Conservation (phyloP, 371 early-diverging fungal genomes). For the Mucor ambiguus region DNA sequence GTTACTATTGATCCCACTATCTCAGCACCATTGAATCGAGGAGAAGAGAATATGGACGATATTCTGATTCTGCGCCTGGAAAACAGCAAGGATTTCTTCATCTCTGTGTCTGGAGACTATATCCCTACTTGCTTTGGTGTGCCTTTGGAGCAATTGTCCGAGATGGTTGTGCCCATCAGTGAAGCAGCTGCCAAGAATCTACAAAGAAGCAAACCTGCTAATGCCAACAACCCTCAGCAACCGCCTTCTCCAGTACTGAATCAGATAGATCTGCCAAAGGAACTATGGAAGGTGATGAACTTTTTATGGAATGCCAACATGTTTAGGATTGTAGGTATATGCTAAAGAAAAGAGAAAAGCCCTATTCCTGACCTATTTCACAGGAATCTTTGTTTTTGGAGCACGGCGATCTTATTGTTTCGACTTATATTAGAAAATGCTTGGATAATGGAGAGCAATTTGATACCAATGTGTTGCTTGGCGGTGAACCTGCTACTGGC, state of each 20-base stretch:
- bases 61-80: slow-evolving; percentile 82
- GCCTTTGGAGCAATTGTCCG: slow-evolving; percentile 62
- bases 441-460: slow-evolving; percentile 82
- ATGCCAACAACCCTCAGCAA: neutral
- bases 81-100: slow-evolving; percentile 84
- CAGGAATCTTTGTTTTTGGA: slow-evolving; percentile 70
- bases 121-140: slow-evolving; percentile 77
- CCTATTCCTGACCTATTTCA: neutral
- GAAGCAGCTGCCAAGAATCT: slow-evolving; percentile 18
- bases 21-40: slow-evolving; percentile 70
- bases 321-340: slow-evolving; percentile 32
- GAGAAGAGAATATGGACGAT: slow-evolving; percentile 67
- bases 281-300: slow-evolving; percentile 80
- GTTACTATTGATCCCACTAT: slow-evolving; percentile 67
- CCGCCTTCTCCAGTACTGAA: slow-evolving; percentile 2
- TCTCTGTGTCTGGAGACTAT: slow-evolving; percentile 73
- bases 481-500: slow-evolving; percentile 5
- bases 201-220: neutral
- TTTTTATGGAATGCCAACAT: slow-evolving; percentile 66
- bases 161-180: slow-evolving; percentile 59
- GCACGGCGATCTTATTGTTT: slow-evolving; percentile 67
- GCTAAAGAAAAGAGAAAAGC: neutral
- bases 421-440: slow-evolving; percentile 75
- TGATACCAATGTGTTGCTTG: slow-evolving; percentile 57
- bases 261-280: slow-evolving; percentile 76